Evolutionary conservation across 164 flowering plant species (phyloP), one percentile per base, ranked within the genome.

Genomic region (Magnolia officinalis): DNA sequence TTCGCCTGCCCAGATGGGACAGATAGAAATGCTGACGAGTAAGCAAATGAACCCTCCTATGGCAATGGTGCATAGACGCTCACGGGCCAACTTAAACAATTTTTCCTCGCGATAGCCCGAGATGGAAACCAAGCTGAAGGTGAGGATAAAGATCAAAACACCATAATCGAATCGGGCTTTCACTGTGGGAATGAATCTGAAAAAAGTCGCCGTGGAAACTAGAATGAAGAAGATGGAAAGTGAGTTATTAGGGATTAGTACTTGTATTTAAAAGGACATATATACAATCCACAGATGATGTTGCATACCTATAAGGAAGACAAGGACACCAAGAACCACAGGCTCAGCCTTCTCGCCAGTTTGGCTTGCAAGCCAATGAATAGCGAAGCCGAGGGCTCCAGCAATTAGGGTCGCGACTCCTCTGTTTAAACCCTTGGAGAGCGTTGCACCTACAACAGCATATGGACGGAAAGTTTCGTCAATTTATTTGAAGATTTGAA

Each of bases 141-240:
- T 93, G 72, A 93, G 92, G 81, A 92, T 90, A 78, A 93, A 93
- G 71, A 90, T 88, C 87, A 85, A 9, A 29, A 83, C 84, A 8
- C 96, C 96, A 76, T 92, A 93, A 65, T 93, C 98, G 31, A 88
- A 93, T 50, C 90, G 86, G 0, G 85, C 85, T 74, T 90, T 93
- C 51, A 93, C 81, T 0, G 84, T 70, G 3, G 98, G 98, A 50
- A 92, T 88, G 74, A 93, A 91, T 76, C 98, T 77, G 5, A 90
- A 86, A 73, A 92, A 93, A 1, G 98, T 92, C 11, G 92, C 86
- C n/a, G 88, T 87, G 9, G 91, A 75, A 76, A 92, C 98, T 93
- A 92, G 72, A 77, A 75, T 11, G n/a, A 72, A 65, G 67, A 50
- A 21, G 76, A 51, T 2, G 11, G 52, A 8, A 5, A 50, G 70